Evolutionary conservation across 805 yeast species (phyloP), one percentile per base, ranked within the genome.

Genomic region (Metschnikowia continentalis): DNA sequence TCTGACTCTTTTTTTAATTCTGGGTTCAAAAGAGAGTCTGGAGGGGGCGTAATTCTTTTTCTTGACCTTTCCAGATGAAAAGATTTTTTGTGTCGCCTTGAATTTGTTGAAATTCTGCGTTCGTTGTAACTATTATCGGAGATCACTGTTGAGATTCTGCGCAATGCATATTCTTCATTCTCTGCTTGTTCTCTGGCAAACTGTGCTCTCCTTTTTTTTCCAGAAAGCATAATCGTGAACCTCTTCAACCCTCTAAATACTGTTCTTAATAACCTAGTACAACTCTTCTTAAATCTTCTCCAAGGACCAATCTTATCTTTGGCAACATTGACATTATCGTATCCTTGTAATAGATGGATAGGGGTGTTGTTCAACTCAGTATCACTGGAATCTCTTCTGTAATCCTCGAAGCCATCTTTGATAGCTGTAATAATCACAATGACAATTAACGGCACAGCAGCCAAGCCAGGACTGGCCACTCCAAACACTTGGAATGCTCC

Each of bases 401-500:
- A 86, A 66, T 88, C 95, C 67, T 88, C 95, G 41, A 88, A 69
- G 1, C 89, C 94, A 68, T 88, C 95, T 60, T 86, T 86, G 52
- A 85, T 72, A 0, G 90, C 91, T 1, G 95, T 88, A 42, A 88
- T 77, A 8, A 74, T 65, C 23, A 88, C 88, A 68, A 88, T 87
- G 41, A 85, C 92, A 66, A 87, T 83, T 64, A 88, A 76, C 1
- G 95, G 95, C 32, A 86, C 92, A 5, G 88, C 83, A 8, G 87
- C 77, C 45, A 88, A 63, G 1, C 82, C 88, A 0, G 95, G 95
- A 52, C 78, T 81, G 2, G 90, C 86, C 32, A 88, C 95, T 64
- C 95, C 95, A 65, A 88, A 88, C 37, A 88, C 83, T 47, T 77
- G 74, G 64, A 86, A 86, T 2, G 80, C 87, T 53, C 97, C 96